Conservation (phyloP, 768 basidiomycete genomes). For the Piloderma croceum region DNA sequence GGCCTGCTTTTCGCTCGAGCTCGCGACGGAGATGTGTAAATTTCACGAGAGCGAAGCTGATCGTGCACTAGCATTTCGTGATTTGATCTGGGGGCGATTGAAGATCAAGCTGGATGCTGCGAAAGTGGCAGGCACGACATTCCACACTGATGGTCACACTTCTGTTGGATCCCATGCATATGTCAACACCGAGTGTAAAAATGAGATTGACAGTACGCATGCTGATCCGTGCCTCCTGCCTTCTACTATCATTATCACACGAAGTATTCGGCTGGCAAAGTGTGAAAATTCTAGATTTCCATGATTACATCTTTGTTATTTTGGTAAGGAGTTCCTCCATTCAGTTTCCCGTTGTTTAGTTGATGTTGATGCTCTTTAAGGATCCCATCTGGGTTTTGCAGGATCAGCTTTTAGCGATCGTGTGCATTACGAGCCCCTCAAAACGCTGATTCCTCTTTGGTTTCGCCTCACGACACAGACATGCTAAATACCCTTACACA, state of each 20-base stretch:
- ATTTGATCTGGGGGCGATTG: too few species aligned
- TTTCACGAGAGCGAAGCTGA: too few species aligned
- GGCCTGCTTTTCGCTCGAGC: too few species aligned
- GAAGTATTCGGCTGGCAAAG: not conserved
- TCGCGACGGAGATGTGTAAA: too few species aligned
- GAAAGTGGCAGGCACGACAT: too few species aligned
- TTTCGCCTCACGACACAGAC: too few species aligned
- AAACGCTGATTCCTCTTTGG: slow-evolving; percentile 5
- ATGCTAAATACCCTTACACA: too few species aligned
- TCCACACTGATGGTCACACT: slow-evolving; percentile 7
- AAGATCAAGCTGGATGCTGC: too few species aligned
- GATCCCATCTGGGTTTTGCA: slow-evolving; percentile 9
- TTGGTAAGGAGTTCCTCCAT: too few species aligned
- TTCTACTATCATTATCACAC: slow-evolving; percentile 15
- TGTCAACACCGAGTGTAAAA: slow-evolving; percentile 10
- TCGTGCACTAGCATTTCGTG: slow-evolving; percentile 14
- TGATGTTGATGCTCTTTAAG: too few species aligned
- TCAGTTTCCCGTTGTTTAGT: too few species aligned
- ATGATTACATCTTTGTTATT: slow-evolving; percentile 7
- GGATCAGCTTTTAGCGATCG: slow-evolving; percentile 10
- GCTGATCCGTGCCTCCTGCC: slow-evolving; percentile 16
- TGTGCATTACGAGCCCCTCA: slow-evolving; percentile 7
- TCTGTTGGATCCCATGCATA: slow-evolving; percentile 8
- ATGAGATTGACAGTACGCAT: slow-evolving; percentile 5
- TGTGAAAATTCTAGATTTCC: slow-evolving; percentile 7